Evolutionary conservation across 1,284 basidiomycete species (phyloP), one percentile per base, ranked within the genome.

Genomic region (Lentinula novae-zelandiae): DNA sequence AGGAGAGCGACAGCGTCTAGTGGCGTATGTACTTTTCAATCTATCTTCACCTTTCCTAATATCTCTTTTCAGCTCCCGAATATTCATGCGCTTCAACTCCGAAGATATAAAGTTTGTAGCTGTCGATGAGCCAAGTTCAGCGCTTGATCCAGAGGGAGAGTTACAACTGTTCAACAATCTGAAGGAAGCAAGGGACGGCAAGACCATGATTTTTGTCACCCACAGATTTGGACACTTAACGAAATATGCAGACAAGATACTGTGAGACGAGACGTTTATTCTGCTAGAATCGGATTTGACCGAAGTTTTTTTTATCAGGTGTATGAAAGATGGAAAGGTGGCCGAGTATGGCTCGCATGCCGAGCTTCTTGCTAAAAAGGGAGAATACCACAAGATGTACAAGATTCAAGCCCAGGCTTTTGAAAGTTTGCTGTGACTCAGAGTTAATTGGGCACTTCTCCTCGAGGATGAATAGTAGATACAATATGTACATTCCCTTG

Each of bases 1-100:
- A 17, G 80, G 78, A 1, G 78, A 82, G 65, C 73, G 69, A 57
- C 82, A 83, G 63, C 72, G 78, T 5, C 64, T 84, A 4, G 73
- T 78, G 10, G 76, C 76, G 81, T 82, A 65, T 61, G 81, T 72
- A n/a, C 5, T 59, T n/a, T 7, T 31, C 53, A 60, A 57, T 1
- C 57, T 9, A 44, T 55, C 15, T 38, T 34, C 36, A 56, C 10
- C 42, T 51, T 31, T 36, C 33, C 57, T 34, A 9, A 53, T 42
- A 9, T 20, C 10, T 54, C 53, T 31, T 31, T 50, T 55, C 59
- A 79, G 78, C 7, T 72, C 76, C 4, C 73, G 78, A 0, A 70
- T 75, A 6, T 80, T 81, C 60, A 75, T 77, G 68, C 69, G 74
- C n/a, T 60, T 76, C 20, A 65, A 66, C 17, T 67, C 68, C 31